Conservation (phyloP, 805 yeast genomes). For the Kazachstania psychrophila region DNA sequence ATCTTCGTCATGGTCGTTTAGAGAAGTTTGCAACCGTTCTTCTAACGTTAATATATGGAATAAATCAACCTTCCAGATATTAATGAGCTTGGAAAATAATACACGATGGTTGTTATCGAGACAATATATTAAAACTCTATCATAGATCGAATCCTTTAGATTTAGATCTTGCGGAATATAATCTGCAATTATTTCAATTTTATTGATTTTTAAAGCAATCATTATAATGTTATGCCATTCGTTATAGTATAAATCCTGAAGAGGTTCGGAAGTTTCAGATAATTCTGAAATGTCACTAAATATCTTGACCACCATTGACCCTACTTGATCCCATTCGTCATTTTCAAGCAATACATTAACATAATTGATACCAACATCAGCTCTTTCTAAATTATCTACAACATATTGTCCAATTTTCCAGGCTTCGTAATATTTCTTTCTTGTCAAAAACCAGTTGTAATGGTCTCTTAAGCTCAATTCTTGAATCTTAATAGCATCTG, state of each 20-base stretch:
- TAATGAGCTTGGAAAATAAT: constrained; percentile 36
- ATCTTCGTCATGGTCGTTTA: constrained; percentile 29
- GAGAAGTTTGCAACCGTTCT: constrained; percentile 37
- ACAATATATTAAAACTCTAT: constrained; percentile 40
- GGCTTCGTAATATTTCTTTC: constrained; percentile 50
- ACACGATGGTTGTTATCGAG: constrained; percentile 29
- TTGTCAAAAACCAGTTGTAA: constrained; percentile 60
- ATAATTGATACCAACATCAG: constrained; percentile 50
- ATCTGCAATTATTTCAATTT: constrained; percentile 39
- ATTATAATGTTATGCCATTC: constrained; percentile 63
- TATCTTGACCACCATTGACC: constrained; percentile 2
- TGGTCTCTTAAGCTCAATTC: constrained; percentile 64
- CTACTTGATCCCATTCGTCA: constrained; percentile 49
- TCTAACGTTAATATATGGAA: constrained; percentile 42
- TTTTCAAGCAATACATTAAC: constrained; percentile 34
- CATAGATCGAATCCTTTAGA: constrained; percentile 36
- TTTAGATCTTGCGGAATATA: constrained; percentile 45
- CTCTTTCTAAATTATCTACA: constrained; percentile 40
- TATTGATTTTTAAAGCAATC: constrained; percentile 41
- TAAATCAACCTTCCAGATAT: constrained; percentile 48
- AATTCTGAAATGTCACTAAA: constrained; percentile 21
- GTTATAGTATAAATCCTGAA: constrained; percentile 16
- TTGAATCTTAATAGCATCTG: constrained; percentile 70
- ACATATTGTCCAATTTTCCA: constrained; percentile 67
- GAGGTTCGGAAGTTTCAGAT: background rate